Base-by-base conservation (phyloP, 148 eudicot species). In the Salicornia ramosissima region DNA sequence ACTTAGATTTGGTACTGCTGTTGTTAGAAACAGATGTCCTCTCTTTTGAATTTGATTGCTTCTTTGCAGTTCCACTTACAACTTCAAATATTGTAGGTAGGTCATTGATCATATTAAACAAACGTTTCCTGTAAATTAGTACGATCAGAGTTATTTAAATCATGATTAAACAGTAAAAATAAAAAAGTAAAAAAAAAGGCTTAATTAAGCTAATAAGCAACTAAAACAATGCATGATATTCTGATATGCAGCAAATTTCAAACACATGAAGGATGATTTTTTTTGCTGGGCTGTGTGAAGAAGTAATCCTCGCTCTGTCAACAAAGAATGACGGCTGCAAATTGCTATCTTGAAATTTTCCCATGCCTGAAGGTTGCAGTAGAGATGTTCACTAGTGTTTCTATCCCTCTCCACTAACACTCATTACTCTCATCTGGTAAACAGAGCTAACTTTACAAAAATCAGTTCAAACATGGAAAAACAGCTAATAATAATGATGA, bases 91-190 rank as follows among this genome's bases (percentile, higher is more conserved):
- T 70, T 54, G 90, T 80, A 36, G 90, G 86, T 68, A 86, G 64
- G 25, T 86, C 90, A 80, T 86, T 86, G 67, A 86, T 83, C 87
- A 80, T 75, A 71, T 49, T 78, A 73, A 86, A 83, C 24, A 86
- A 82, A 9, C 82, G 85, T 67, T 82, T 86, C 81, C 90, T 86
- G 80, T 87, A 47, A 43, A 34, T 22, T 19, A 26, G 26, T 40
- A 54, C 2, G 25, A 51, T 33, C 30, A 57, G 15, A n/a, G 10
- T 15, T 15, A 40, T 6, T 22, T 49, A 18, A 34, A 28, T 28
- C 24, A 39, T 1, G 1, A 43, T 22, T 54, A 57, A 30, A 69
- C 21, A 22, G 16, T 18, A 14, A 30, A 13, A 30, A 6, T 16
- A 13, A 57, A 2, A 36, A 36, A 36, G 40, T 25, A n/a, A n/a